Conservation (phyloP, 441 rosid species). For the Isatis lusitanica region DNA sequence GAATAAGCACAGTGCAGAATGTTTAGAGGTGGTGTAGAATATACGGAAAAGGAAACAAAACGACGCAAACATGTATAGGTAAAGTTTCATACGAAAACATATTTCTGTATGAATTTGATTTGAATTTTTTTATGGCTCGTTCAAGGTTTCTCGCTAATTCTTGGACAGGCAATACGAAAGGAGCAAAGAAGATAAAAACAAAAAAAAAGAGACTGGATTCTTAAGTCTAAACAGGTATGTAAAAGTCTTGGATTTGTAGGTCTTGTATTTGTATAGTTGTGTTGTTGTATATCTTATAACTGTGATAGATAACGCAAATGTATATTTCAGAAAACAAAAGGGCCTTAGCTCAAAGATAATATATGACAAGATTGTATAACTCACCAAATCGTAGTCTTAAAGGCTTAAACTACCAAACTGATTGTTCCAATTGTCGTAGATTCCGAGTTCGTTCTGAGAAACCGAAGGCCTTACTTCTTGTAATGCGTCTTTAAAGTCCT, state of each 20-base stretch:
- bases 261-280: conserved; percentile 12
- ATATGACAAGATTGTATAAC: conserved; percentile 17
- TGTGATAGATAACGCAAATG: conserved; percentile 13
- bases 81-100: not conserved
- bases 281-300: conserved; percentile 29
- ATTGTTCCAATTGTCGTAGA: conserved; percentile 84
- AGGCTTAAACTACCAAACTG: conserved; percentile 86
- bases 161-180: not conserved
- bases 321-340: conserved; percentile 14
- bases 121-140: conserved; percentile 4
- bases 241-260: not conserved
- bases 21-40: conserved; percentile 38
- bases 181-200: not conserved
- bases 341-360: not conserved
- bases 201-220: conserved; percentile 1
- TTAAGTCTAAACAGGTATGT: conserved; percentile 25
- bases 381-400: conserved; percentile 31
- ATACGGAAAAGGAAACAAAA: not conserved
- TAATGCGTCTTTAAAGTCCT: conserved; percentile 81
- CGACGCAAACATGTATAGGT: conserved; percentile 30
- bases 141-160: conserved; percentile 12
- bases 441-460: conserved; percentile 70
- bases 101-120: not conserved
- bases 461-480: conserved; percentile 95
- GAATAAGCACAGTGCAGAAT: conserved; percentile 38